Base-by-base conservation (phyloP, 805 yeast species). In the Kazachstania psychrophila region DNA sequence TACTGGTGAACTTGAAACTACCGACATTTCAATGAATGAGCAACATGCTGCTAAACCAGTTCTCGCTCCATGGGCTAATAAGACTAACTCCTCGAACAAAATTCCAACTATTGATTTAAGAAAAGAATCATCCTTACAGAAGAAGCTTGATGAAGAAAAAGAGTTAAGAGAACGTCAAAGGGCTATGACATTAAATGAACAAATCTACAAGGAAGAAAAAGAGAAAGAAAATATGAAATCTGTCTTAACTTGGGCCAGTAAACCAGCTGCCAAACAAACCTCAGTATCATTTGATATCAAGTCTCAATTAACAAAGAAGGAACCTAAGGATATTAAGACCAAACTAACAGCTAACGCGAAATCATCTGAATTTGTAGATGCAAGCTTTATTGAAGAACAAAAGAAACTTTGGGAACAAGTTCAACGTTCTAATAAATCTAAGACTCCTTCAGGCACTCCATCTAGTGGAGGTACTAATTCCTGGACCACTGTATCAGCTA, bases 351-450 rank as follows among this genome's bases (percentile, higher is more conserved):
- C 20, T 18, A 31, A 23, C 11, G 9, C 20, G 2, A 24, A 37
- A 23, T 11, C 36, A 14, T 32, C 41, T n/a, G 51, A 49, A 15
- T 40, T 53, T 14, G 51, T 48, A 22, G 48, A 52, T 34, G 44
- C 55, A 23, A 44, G 39, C 24, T 55, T 55, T 36, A 45, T 58
- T 28, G 49, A 53, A 29, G 62, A 58, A 40, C 63, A 58, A 39
- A 49, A 46, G 28, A 51, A 47, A 23, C 30, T 58, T 4, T 56
- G 61, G 59, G 58, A 75, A 43, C 81, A 75, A 37, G 68, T 73
- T 39, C 94, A 83, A 56, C 77, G 78, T 52, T 60, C 61, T 22
- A 79, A 83, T 34, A 72, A 73, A 77, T 82, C 86, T 47, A 79
- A 68, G 56, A 79, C 86, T 47, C 75, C 69, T 55, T 78, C 73